phyloP scores from a whole-genome alignment of 2,329 filamentous ascomycete species.

The Venturia aucupariae region DNA sequence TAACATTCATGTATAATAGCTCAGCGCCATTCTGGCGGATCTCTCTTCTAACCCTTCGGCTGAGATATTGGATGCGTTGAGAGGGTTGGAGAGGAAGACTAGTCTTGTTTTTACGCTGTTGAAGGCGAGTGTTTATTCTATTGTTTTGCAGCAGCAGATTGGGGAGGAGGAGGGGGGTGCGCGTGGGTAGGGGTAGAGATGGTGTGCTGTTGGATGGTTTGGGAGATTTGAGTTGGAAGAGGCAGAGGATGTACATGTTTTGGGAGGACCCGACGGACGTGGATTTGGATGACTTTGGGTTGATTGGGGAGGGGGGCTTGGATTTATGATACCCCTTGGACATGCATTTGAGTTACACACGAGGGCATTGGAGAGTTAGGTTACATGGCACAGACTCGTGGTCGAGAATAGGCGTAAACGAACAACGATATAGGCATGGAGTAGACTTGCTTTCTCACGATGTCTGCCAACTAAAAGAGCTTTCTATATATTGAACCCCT shows the following conservation, averaged over 20 bases:
- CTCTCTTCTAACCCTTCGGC: constrained; percentile 55
- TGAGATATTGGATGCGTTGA: constrained; percentile 75
- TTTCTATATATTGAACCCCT: background rate
- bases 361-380: background rate
- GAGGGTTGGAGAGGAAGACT: constrained; percentile 87
- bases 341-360: background rate
- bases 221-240: background rate
- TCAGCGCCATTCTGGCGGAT: constrained; percentile 52
- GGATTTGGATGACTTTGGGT: background rate
- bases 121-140: constrained; percentile 97
- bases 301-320: background rate
- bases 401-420: background rate
- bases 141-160: constrained; percentile 96
- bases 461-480: background rate
- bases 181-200: background rate
- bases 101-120: constrained; percentile 89
- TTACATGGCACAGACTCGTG: background rate
- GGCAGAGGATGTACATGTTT: background rate
- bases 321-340: constrained; percentile 10
- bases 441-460: background rate
- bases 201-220: background rate
- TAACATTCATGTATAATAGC: constrained; percentile 27
- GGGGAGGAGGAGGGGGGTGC: constrained; percentile 52
- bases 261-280: too few relatives aligned
- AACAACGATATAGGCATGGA: background rate